Base-by-base conservation (phyloP, 108 stramenopile species). In the Conticribra weissflogii region DNA sequence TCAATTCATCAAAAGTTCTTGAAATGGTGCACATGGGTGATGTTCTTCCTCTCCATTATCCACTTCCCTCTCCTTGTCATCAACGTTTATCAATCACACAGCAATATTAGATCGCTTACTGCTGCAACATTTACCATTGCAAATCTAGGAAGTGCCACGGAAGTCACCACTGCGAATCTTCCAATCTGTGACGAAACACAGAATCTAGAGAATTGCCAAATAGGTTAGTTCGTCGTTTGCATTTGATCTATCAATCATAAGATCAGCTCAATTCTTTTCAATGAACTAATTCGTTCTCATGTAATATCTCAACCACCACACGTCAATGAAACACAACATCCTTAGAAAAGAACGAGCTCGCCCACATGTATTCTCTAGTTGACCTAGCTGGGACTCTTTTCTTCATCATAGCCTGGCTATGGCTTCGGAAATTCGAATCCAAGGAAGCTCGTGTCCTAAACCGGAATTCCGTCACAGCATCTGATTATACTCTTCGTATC, bases 1-100 rank as follows among this genome's bases (percentile, higher is more conserved):
- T 34, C 2, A 0, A 21, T 14, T 30, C 30, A 21, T 49, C 41
- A 46, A 60, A 33, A 78, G 77, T 85, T 85, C 62, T 44, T 85
- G 44, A 88, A 88, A 59, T 88, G 87, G 87, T 83, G 82, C 36
- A 69, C 57, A 16, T 85, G 87, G 84, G 70, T 86, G 0, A 78
- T 88, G 71, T 57, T 66, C 27, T 72, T 85, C 36, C 66, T 88
- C 21, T 49, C 87, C 2, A 17, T 85, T 17, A 25, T 85, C 17
- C 76, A 85, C 22, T 46, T 61, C 0, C 87, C 87, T 22, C 46
- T 67, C 34, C 68, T 86, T 7, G 22, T 85, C 25, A 57, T 88
- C 7, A 88, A 88, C 64, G 65, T 56, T 1, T 79, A 73, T 29
- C 81, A 81, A 22, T 58, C 60, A 32, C 61, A 56, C 31, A 30